Percentiles rank a stretch among this genome's conserved stretches.
These are phyloP conservation scores for Neofusicoccum cordaticola DNA, from an alignment of 2,329 filamentous ascomycete species.

Conservation along the genomic window DNA sequence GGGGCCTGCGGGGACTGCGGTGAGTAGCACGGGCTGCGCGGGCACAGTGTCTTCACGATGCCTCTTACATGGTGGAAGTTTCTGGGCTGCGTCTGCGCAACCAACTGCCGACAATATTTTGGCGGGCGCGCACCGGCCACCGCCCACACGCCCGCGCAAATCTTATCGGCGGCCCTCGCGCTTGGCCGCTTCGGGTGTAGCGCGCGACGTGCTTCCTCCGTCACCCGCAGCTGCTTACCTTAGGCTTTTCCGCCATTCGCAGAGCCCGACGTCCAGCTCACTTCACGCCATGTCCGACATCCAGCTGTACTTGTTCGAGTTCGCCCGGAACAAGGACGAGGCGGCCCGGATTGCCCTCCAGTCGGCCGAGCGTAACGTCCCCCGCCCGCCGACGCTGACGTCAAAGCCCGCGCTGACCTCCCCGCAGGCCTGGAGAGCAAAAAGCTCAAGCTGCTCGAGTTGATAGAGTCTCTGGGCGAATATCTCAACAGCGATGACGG, in stretches of 20 bases:
- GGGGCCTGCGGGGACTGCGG: not conserved
- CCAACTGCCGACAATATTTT: constrained; percentile 16
- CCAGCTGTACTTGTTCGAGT: constrained; percentile 51
- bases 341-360: constrained; percentile 42
- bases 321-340: constrained; percentile 48
- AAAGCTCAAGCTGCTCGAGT: constrained; percentile 58
- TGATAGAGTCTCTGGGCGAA: constrained; percentile 63
- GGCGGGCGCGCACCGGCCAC: not conserved
- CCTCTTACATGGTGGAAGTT: constrained; percentile 3
- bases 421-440: constrained; percentile 56
- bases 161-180: constrained; percentile 10
- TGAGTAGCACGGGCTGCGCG: not conserved
- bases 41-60: not conserved
- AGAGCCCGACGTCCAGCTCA: not conserved
- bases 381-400: constrained; percentile 17
- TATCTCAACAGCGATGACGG: constrained; percentile 67
- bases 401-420: constrained; percentile 16
- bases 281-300: constrained; percentile 47
- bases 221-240: constrained; percentile 16
- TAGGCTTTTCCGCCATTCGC: constrained; percentile 15
- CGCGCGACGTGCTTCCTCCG: constrained; percentile 8
- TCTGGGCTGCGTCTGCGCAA: not conserved
- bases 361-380: constrained; percentile 39
- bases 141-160: not conserved
- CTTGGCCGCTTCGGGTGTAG: constrained; percentile 7